Evolutionary conservation across 768 basidiomycete genomes (phyloP), one percentile per base, ranked within the genome.

Genomic region (Leccinum aurantiacum): DNA sequence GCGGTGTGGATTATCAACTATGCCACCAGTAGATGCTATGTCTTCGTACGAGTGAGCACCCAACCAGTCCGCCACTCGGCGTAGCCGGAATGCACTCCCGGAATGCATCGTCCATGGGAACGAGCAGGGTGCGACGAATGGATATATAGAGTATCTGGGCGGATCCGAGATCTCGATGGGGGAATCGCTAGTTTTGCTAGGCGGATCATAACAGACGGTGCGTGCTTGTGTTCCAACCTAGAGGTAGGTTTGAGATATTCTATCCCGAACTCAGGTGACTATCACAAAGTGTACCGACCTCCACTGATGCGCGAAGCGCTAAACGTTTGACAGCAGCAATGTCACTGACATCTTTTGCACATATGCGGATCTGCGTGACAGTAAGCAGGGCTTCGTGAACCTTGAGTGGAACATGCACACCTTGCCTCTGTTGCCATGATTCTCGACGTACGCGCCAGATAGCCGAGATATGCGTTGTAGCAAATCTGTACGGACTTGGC

Each of bases 391-490:
- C n/a, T 17, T 44, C 52, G 52, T 38, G 33, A 35, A 8, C 14
- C 8, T 47, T 10, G n/a, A 5, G 3, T 38, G n/a, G 51, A 57
- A 38, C 48, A 53, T 47, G 47, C 71, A 60, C 63, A 84, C 87
- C 73, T 79, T 77, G 60, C 81, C 80, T 56, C 76, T 73, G 46
- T 70, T 65, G 24, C 79, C 80, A 27, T 78, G 66, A 59, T 79
- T 80, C 68, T 89, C 86, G 5, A 85, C 71, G 63, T 86, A 85
- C 4, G 86, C 89, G 48, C 84, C 84, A 7, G 88, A 79, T 19
- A 83, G 58, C 55, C 87, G 84, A n/a, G 91, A 92, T 60, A 92
- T 83, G 27, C 78, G 79, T 60, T 85, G 83, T 22, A 87, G 65
- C n/a, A 84, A 62, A 56, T 82, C 81, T 10, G 74, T 65, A 1